Evolutionary conservation across 2,329 filamentous ascomycete genomes (phyloP).

Genomic region (Cordyceps sp.): DNA sequence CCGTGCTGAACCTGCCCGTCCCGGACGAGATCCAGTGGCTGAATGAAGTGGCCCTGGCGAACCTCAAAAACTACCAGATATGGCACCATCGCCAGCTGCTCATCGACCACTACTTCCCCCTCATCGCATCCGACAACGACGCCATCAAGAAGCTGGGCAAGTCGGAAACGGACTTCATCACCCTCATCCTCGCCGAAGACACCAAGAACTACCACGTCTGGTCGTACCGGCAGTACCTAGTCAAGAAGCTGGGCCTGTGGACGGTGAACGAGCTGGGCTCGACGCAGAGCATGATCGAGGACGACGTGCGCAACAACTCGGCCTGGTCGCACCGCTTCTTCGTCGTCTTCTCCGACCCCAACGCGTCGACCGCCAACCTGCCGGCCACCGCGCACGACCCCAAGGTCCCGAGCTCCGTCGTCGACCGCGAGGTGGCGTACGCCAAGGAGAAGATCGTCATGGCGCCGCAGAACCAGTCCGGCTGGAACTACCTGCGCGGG

Average conservation of each 20-base stretch:
- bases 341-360: constrained; percentile 58
- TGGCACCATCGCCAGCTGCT: constrained; percentile 64
- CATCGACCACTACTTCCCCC: constrained; percentile 37
- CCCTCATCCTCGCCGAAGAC: constrained; percentile 66
- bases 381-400: constrained; percentile 35
- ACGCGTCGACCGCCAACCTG: constrained; percentile 25
- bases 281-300: constrained; percentile 54
- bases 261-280: constrained; percentile 53
- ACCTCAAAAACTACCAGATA: constrained; percentile 98
- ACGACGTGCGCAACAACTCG: constrained; percentile 87
- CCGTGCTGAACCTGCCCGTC: constrained; percentile 47
- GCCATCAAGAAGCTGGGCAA: constrained; percentile 39
- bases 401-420: constrained; percentile 40
- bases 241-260: constrained; percentile 51
- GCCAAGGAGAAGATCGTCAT: constrained; percentile 55
- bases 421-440: constrained; percentile 62
- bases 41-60: constrained; percentile 62
- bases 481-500: constrained; percentile 84
- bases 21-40: constrained; percentile 69
- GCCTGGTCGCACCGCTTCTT: constrained; percentile 98
- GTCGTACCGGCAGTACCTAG: constrained; percentile 72
- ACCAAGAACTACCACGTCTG: constrained; percentile 98
- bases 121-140: constrained; percentile 42
- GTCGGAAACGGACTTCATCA: constrained; percentile 61
- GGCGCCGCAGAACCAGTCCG: constrained; percentile 84